Conservation (phyloP, 2,329 filamentous ascomycete genomes). For the Claviceps paspali region DNA sequence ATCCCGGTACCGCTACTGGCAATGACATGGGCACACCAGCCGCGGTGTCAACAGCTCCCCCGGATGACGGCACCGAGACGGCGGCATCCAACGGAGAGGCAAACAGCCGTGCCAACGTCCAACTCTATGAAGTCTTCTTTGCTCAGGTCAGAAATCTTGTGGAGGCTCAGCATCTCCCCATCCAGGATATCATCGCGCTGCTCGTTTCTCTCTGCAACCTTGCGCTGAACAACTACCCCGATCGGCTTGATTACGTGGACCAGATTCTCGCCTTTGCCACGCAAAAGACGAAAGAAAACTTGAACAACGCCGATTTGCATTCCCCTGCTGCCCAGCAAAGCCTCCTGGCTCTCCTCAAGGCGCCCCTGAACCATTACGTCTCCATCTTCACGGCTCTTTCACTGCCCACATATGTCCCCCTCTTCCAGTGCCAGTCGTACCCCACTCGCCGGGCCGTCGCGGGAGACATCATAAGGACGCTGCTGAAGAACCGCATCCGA, state of each 20-base stretch:
- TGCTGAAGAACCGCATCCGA: slow-evolving; percentile 68
- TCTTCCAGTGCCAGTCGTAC: slow-evolving; percentile 85
- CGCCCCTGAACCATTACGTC: slow-evolving; percentile 75
- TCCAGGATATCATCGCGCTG: slow-evolving; percentile 87
- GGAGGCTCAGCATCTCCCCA: slow-evolving; percentile 75
- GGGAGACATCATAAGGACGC: slow-evolving; percentile 66
- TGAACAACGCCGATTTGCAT: slow-evolving; percentile 91
- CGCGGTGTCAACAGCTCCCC: slow-evolving; percentile 19
- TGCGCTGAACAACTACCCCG: slow-evolving; percentile 89
- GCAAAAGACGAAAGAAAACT: slow-evolving; percentile 72
- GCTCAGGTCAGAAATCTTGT: slow-evolving; percentile 89
- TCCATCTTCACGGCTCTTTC: slow-evolving; percentile 95
- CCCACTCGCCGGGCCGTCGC: slow-evolving; percentile 82
- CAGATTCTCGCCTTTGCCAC: slow-evolving; percentile 83
- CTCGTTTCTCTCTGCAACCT: slow-evolving; percentile 89
- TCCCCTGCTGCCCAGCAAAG: slow-evolving; percentile 76
- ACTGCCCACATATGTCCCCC: slow-evolving; percentile 78
- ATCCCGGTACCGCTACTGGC: slow-evolving; percentile 11
- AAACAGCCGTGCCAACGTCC: slow-evolving; percentile 48
- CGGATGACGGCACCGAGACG: slow-evolving; percentile 30
- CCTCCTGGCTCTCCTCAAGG: slow-evolving; percentile 76
- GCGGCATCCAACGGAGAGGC: slow-evolving; percentile 33
- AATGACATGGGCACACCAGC: slow-evolving; percentile 16
- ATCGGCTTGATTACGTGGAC: slow-evolving; percentile 84
- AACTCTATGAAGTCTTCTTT: slow-evolving; percentile 94